Base-by-base conservation (phyloP, 495 filamentous ascomycete genomes). In the Annulohypoxylon stygium region DNA sequence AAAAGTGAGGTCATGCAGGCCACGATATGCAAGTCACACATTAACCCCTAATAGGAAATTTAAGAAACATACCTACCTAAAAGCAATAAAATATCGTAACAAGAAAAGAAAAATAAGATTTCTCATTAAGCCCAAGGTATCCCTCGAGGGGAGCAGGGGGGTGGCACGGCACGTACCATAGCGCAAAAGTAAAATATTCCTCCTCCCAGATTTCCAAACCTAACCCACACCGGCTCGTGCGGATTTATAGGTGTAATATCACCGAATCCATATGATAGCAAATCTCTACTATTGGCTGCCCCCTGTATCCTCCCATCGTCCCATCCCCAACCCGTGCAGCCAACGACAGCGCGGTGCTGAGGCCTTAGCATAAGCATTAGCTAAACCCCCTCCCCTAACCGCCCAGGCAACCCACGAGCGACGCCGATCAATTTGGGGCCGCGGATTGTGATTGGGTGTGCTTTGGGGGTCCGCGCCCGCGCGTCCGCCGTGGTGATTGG, bases 21-120 rank as follows among this genome's bases (percentile, higher is more conserved):
- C 60, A 30, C 50, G 16, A n/a, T 9, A 71, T 66, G 62, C 55
- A 71, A 61, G 69, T 66, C 69, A 71, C 69, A 66, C 53, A 3
- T 23, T 18, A 34, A 26, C 26, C 68, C 69, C 45, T 18, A 66
- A 71, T n/a, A 41, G 16, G 62, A n/a, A 70, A 59, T 7, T 4
- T 25, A 33, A 20, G 30, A 30, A 30, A 30, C 30, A 30, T 30
- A 6, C 3, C 3, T 30, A 6, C 20, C 20, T 23, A 51, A 47
- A 47, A 47, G 43, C 43, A 47, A 18, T 47, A 18, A 39, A 30
- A 30, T 30, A 1, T 23, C 20, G 20, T 11, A 10, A 34, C 4
- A 33, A 64, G 12, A 55, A 26, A 33, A 57, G 20, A 20, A 37
- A 36, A 18, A 54, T n/a, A n/a, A 51, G 39, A 57, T 20, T 14